These are phyloP conservation scores for Tilletia indica DNA, from an alignment of 1,284 basidiomycete species.

Conservation along the genomic window DNA sequence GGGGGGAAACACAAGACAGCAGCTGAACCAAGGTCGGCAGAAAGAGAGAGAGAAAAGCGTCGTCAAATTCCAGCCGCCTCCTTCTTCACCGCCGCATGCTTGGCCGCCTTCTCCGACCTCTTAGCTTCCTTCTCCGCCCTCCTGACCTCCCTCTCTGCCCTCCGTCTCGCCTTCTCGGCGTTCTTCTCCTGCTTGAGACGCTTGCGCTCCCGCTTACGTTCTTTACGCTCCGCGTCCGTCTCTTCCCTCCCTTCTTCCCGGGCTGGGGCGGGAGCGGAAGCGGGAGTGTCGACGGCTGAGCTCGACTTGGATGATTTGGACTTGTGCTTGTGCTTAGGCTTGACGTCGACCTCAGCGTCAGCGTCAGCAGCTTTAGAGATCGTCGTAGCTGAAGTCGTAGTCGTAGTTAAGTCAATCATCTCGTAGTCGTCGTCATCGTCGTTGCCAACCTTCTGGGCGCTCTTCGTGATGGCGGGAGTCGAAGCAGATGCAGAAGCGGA, in stretches of 20 bases:
- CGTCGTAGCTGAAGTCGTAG: too few species aligned
- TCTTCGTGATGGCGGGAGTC: too few species aligned
- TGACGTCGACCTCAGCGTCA: background rate
- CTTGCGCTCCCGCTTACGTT: background rate
- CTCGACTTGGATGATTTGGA: background rate
- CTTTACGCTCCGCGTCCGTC: background rate
- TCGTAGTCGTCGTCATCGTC: too few species aligned
- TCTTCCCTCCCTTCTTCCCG: background rate
- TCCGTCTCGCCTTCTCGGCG: background rate
- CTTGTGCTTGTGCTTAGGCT: background rate
- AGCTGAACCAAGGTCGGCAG: too few species aligned
- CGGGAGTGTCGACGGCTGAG: background rate
- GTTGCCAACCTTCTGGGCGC: too few species aligned
- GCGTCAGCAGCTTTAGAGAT: too few species aligned
- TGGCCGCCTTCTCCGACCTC: background rate
- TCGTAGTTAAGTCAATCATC: too few species aligned
- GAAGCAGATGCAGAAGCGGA: too few species aligned
- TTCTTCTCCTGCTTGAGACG: background rate
- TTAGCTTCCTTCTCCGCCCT: conserved; percentile 1
- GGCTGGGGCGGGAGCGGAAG: background rate
- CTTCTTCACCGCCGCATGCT: background rate
- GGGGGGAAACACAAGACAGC: too few species aligned
- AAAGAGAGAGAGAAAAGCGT: background rate
- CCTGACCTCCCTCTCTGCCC: background rate
- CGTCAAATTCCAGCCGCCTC: background rate